phyloP scores from a whole-genome alignment of 352 stramenopile genomes.

The Halophytophthora polymorphica region DNA sequence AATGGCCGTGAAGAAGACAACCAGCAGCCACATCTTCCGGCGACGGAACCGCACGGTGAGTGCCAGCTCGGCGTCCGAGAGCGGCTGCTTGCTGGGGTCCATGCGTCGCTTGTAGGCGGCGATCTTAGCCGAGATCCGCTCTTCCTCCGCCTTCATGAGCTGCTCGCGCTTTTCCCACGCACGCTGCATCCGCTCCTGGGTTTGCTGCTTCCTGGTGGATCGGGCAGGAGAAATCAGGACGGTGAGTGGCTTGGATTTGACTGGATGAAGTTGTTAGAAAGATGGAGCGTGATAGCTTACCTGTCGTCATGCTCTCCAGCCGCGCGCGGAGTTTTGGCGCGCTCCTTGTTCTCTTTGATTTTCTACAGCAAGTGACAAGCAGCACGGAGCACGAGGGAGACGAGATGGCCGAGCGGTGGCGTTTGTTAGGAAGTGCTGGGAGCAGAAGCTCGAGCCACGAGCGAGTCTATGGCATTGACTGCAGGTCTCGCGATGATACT shows the following conservation, averaged over 20 bases:
- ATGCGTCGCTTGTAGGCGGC: slow-evolving; percentile 38
- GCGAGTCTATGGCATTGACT: neutral
- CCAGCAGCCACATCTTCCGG: slow-evolving; percentile 53
- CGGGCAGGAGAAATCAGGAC: slow-evolving; percentile 3
- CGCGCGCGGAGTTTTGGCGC: slow-evolving; percentile 22
- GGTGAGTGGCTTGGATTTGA: neutral
- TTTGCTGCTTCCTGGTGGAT: slow-evolving; percentile 60
- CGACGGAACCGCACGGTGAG: slow-evolving; percentile 30
- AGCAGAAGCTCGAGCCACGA: neutral
- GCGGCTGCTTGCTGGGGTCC: slow-evolving; percentile 11
- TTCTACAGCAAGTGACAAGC: slow-evolving; percentile 28
- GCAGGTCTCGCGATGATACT: neutral
- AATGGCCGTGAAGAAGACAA: slow-evolving; percentile 34
- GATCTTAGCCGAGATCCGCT: slow-evolving; percentile 27
- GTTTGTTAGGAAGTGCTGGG: neutral
- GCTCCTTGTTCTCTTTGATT: slow-evolving; percentile 60
- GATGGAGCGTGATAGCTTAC: slow-evolving; percentile 8
- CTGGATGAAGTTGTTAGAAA: neutral
- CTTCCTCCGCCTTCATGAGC: slow-evolving; percentile 41
- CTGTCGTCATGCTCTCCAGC: slow-evolving; percentile 21
- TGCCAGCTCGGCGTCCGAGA: slow-evolving; percentile 28
- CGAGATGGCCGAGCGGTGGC: neutral
- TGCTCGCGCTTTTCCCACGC: slow-evolving; percentile 38
- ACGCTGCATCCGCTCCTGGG: slow-evolving; percentile 45
- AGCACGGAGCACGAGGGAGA: no score